Conservation (phyloP, 208 protist genomes). For the Trypanosoma melophagium region DNA sequence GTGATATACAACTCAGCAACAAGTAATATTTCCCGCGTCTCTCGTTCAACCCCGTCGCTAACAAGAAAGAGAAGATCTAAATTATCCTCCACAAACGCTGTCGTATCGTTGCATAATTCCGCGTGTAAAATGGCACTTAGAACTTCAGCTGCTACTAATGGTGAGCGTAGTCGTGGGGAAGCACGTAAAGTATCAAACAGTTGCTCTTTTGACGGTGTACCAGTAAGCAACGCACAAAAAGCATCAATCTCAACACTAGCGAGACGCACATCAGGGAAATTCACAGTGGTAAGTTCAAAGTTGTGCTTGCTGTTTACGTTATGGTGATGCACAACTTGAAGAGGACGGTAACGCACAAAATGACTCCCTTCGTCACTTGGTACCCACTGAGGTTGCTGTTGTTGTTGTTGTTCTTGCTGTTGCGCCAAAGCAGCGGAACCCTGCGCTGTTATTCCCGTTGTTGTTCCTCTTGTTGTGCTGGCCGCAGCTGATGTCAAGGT, state of each 20-base stretch:
- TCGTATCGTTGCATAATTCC: slow-evolving; percentile 41
- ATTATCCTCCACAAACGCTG: slow-evolving; percentile 49
- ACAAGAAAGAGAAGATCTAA: slow-evolving; percentile 61
- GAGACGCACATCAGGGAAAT: slow-evolving; percentile 45
- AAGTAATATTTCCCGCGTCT: slow-evolving; percentile 37
- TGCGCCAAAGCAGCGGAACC: too few relatives aligned
- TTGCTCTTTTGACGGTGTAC: slow-evolving; percentile 29
- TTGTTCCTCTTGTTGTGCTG: too few relatives aligned
- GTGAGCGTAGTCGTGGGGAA: slow-evolving; percentile 31
- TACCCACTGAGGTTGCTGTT: slow-evolving; percentile 8
- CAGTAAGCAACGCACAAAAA: slow-evolving; percentile 49
- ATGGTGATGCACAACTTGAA: slow-evolving; percentile 28
- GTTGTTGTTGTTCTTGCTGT: background rate
- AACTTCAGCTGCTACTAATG: slow-evolving; percentile 60
- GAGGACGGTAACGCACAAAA: slow-evolving; percentile 64
- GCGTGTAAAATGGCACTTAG: slow-evolving; percentile 66
- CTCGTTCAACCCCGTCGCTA: slow-evolving; percentile 47
- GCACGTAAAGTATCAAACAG: slow-evolving; percentile 59
- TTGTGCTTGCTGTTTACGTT: slow-evolving; percentile 24
- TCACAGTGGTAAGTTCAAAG: slow-evolving; percentile 29
- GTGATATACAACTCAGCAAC: slow-evolving; percentile 62
- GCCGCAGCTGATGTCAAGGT: too few relatives aligned
- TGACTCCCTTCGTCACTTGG: slow-evolving; percentile 25
- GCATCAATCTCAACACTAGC: slow-evolving; percentile 57
- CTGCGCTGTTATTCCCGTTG: too few relatives aligned